A percentile compares a stretch with the other conserved stretches of the same genome.
Conservation (phyloP, 768 basidiomycete genomes). For the Mycena rebaudengoi region DNA sequence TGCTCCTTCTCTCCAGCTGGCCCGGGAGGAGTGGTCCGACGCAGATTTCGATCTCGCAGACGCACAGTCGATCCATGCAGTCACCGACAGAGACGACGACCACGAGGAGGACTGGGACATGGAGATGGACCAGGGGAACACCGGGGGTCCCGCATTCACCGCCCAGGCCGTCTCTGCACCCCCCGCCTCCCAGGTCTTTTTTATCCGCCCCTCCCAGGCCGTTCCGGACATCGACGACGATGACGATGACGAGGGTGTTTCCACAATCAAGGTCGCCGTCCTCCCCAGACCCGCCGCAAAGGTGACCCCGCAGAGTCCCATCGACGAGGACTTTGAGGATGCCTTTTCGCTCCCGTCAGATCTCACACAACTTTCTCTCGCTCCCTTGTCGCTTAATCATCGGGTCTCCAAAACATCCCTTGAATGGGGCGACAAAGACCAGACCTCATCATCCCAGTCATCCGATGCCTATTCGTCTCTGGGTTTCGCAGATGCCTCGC, state of each 20-base stretch:
- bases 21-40: constrained; percentile 86
- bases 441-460: constrained; percentile 85
- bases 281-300: constrained; percentile 48
- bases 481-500: constrained; percentile 75
- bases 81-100: constrained; percentile 71
- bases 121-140: constrained; percentile 74
- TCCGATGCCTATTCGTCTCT: constrained; percentile 87
- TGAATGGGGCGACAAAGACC: constrained; percentile 87
- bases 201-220: constrained; percentile 71
- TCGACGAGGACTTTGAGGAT: constrained; percentile 86
- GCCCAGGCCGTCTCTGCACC: constrained; percentile 45
- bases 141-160: constrained; percentile 55
- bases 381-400: constrained; percentile 77
- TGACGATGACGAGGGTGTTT: constrained; percentile 79
- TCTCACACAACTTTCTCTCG: constrained; percentile 83
- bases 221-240: constrained; percentile 51
- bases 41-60: constrained; percentile 89
- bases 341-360: constrained; percentile 84
- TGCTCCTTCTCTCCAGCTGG: constrained; percentile 59
- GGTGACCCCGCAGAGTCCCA: constrained; percentile 46
- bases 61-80: constrained; percentile 69
- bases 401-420: constrained; percentile 85
- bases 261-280: constrained; percentile 80
- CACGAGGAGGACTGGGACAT: constrained; percentile 82
- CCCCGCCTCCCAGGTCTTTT: constrained; percentile 55